Conservation (phyloP, 1,139 yeast species). For the Torulaspora globosa region DNA sequence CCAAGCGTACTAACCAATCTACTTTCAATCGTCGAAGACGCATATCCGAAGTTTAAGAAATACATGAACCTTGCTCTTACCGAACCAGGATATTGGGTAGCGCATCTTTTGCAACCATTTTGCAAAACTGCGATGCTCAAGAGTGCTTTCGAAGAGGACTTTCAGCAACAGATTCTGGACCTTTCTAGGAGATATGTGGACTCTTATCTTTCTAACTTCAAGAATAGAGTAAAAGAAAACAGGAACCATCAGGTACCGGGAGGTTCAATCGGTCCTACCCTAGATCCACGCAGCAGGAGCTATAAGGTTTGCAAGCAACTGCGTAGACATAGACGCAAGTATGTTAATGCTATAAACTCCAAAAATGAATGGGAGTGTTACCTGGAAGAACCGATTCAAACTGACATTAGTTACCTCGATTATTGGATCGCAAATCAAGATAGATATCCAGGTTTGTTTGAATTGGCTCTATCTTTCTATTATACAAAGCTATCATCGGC, state of each 20-base stretch:
- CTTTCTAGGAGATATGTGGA: background rate
- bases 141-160: constrained; percentile 7
- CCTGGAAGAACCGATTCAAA: constrained; percentile 14
- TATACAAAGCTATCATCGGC: constrained; percentile 15
- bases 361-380: constrained; percentile 17
- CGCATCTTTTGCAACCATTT: constrained; percentile 17
- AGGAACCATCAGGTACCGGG: background rate
- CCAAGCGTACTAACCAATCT: constrained; percentile 5
- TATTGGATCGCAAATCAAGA: constrained; percentile 16
- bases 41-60: constrained; percentile 12
- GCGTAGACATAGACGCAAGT: constrained; percentile 3
- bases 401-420: constrained; percentile 8
- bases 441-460: constrained; percentile 11
- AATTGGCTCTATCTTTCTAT: constrained; percentile 13
- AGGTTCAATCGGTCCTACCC: background rate
- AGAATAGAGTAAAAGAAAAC: background rate
- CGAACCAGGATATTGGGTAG: constrained; percentile 18
- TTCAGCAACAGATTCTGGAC: constrained; percentile 8
- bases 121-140: constrained; percentile 12
- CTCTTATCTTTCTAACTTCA: background rate
- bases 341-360: background rate
- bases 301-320: background rate
- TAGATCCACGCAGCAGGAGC: background rate
- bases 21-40: constrained; percentile 8
- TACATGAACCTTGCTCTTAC: constrained; percentile 9